A percentile compares a stretch with the other conserved stretches of the same genome.
These are phyloP conservation scores for Aspergillus fischeri DNA, from an alignment of 2,329 filamentous ascomycete genomes.

Conservation along the genomic window DNA sequence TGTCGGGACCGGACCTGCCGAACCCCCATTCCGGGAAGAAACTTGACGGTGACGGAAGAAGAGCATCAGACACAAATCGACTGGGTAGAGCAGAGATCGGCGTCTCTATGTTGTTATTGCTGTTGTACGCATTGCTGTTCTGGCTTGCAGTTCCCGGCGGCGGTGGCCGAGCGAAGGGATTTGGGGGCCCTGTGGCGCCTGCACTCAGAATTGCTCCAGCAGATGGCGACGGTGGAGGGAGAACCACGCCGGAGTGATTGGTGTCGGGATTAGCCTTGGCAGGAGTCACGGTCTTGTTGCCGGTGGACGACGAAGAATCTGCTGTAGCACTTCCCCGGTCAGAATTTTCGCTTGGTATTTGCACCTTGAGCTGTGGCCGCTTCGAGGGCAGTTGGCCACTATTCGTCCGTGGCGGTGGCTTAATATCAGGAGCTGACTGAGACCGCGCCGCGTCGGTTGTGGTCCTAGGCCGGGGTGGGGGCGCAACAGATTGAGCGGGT, in stretches of 20 bases:
- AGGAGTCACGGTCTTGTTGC: constrained; percentile 56
- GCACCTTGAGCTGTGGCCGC: constrained; percentile 81
- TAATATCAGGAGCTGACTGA: constrained; percentile 62
- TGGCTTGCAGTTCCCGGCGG: constrained; percentile 54
- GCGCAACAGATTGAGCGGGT: constrained; percentile 57
- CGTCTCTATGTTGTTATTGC: constrained; percentile 55
- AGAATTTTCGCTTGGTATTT: constrained; percentile 88
- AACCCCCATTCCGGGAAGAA: constrained; percentile 94
- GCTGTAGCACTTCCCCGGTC: constrained; percentile 69
- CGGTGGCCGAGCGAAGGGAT: constrained; percentile 86
- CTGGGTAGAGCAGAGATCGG: constrained; percentile 93
- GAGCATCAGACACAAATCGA: constrained; percentile 80
- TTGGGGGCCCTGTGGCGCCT: constrained; percentile 86
- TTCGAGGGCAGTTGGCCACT: constrained; percentile 65
- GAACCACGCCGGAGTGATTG: constrained; percentile 66
- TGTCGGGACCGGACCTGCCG: constrained; percentile 58
- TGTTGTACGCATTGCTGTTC: constrained; percentile 41
- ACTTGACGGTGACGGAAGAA: constrained; percentile 83
- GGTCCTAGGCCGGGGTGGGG: constrained; percentile 50
- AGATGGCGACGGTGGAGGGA: constrained; percentile 90
- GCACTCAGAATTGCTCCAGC: constrained; percentile 81
- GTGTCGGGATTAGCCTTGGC: constrained; percentile 51
- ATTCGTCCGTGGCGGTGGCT: constrained; percentile 72
- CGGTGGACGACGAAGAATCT: constrained; percentile 62
- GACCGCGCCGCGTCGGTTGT: constrained; percentile 42